Conservation (phyloP, 2,329 filamentous ascomycete genomes). For the Epichloe hybrida region DNA sequence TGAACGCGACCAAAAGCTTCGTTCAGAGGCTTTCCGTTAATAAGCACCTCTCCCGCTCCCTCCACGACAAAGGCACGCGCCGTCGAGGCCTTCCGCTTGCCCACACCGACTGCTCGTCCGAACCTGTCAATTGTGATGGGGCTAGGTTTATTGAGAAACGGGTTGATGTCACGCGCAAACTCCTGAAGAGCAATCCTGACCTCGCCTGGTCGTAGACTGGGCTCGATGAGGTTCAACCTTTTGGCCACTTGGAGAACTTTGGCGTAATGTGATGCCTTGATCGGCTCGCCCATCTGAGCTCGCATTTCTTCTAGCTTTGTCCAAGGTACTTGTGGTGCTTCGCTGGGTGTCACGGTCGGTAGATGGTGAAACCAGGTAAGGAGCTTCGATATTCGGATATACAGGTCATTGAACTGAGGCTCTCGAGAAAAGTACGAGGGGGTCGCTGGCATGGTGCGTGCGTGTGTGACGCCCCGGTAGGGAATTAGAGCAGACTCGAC, state of each 20-base stretch:
- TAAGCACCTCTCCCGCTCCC: conserved; percentile 74
- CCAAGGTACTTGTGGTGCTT: conserved; percentile 69
- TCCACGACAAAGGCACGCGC: conserved; percentile 84
- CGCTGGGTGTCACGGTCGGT: conserved; percentile 49
- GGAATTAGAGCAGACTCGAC: conserved; percentile 15
- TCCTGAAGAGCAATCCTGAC: conserved; percentile 49
- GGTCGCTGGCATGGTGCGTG: conserved; percentile 69
- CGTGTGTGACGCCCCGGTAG: conserved; percentile 29
- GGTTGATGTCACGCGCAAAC: conserved; percentile 66
- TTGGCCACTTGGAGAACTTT: conserved; percentile 64
- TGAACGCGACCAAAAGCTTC: conserved; percentile 78
- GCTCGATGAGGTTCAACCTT: conserved; percentile 74
- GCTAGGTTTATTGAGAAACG: conserved; percentile 48
- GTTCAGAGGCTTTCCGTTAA: conserved; percentile 79
- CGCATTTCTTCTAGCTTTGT: conserved; percentile 66
- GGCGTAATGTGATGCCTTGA: conserved; percentile 67
- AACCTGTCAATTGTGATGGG: conserved; percentile 58
- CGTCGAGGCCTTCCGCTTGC: conserved; percentile 74
- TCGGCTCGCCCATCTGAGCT: conserved; percentile 52
- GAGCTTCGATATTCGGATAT: conserved; percentile 59
- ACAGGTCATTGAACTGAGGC: conserved; percentile 74
- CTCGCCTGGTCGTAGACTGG: conserved; percentile 56
- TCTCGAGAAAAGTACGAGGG: conserved; percentile 91
- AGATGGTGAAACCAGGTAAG: conserved; percentile 59
- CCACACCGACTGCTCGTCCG: conserved; percentile 68